Percentiles rank a stretch among this genome's conserved stretches.
Conservation (phyloP, 257 asterid genomes). For the Capsicum pubescens region DNA sequence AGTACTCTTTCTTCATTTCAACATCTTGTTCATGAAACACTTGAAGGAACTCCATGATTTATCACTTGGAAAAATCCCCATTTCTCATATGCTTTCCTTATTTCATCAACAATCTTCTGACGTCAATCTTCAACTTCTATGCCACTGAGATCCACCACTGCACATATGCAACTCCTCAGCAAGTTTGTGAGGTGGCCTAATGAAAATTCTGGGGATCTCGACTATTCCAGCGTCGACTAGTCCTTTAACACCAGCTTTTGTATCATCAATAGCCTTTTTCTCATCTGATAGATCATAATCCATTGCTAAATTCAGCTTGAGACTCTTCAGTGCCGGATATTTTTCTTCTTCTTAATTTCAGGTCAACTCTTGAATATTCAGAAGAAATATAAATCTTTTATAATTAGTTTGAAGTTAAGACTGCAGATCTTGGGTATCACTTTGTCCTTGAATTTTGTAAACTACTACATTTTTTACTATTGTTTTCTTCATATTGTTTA, state of each 20-base stretch:
- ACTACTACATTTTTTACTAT: background rate
- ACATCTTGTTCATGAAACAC: constrained; percentile 68
- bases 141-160: constrained; percentile 52
- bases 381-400: too few relatives aligned
- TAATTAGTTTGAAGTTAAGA: background rate
- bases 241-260: constrained; percentile 35
- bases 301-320: background rate
- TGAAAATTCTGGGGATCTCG: constrained; percentile 39
- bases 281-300: constrained; percentile 32
- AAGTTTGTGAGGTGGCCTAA: constrained; percentile 48
- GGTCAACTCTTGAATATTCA: background rate
- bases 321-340: background rate
- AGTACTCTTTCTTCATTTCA: constrained; percentile 51
- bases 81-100: constrained; percentile 54
- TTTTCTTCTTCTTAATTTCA: background rate
- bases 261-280: constrained; percentile 38
- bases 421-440: background rate
- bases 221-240: constrained; percentile 40
- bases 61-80: constrained; percentile 67
- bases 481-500: background rate
- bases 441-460: background rate
- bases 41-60: constrained; percentile 61
- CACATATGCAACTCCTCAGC: constrained; percentile 37
- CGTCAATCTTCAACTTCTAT: constrained; percentile 32
- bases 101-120: constrained; percentile 35